Percentiles rank a stretch among this genome's conserved stretches.
Evolutionary conservation across 768 basidiomycete genomes (phyloP).

Genomic region (Amylocystis lapponica): DNA sequence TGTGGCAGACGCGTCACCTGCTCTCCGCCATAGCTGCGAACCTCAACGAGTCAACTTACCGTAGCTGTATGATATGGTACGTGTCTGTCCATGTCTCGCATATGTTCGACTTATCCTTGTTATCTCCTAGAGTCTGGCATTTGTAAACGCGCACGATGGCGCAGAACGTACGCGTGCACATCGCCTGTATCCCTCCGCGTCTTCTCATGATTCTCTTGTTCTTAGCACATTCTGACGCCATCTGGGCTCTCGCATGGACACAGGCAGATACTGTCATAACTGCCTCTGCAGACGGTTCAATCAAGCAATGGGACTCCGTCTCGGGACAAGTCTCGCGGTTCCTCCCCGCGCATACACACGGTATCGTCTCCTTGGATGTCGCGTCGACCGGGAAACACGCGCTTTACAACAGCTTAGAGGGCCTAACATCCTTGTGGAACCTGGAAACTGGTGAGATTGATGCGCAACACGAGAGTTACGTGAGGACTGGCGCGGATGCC

Average conservation of each 20-base stretch:
- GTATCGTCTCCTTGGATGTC: conserved; percentile 75
- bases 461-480: conserved; percentile 71
- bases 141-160: conserved; percentile 66
- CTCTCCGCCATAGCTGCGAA: neutral
- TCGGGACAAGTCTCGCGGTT: conserved; percentile 57
- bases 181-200: neutral
- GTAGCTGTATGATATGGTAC: neutral
- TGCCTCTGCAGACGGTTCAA: conserved; percentile 71
- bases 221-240: conserved; percentile 70
- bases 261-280: conserved; percentile 55
- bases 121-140: conserved; percentile 57
- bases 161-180: conserved; percentile 58
- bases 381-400: conserved; percentile 59
- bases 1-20: neutral
- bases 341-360: conserved; percentile 75
- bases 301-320: conserved; percentile 66
- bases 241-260: conserved; percentile 79
- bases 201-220: conserved; percentile 6
- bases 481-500: conserved; percentile 43
- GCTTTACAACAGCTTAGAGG: conserved; percentile 80
- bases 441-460: conserved; percentile 53
- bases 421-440: conserved; percentile 74
- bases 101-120: too few relatives aligned
- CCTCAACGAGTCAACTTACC: neutral
- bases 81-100: too few relatives aligned